Evolutionary conservation across 2,329 filamentous ascomycete genomes (phyloP).

Genomic region (Penicillium olsonii): DNA sequence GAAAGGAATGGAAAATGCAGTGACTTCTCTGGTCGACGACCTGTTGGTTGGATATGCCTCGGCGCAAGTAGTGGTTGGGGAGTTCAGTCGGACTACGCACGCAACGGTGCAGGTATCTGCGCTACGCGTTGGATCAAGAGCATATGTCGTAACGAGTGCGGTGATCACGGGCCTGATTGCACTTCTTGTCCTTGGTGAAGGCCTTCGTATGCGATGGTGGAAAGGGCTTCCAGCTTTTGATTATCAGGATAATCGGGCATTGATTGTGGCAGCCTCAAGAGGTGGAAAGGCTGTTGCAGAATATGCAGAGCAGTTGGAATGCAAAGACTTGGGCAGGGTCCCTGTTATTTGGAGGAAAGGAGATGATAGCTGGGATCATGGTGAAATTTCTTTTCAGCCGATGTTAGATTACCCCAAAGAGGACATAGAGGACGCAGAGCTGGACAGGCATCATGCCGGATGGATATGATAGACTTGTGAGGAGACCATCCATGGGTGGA

Average conservation of each 20-base stretch:
- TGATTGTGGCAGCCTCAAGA: slow-evolving; percentile 3
- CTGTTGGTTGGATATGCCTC: slow-evolving; percentile 8
- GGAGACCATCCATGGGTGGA: too few species aligned
- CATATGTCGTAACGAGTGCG: not conserved
- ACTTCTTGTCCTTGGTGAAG: slow-evolving; percentile 3
- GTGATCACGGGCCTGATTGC: not conserved
- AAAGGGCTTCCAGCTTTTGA: slow-evolving; percentile 4
- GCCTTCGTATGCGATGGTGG: slow-evolving; percentile 5
- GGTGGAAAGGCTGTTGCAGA: slow-evolving; percentile 2
- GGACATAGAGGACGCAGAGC: not conserved
- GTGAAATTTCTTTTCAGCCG: slow-evolving; percentile 1
- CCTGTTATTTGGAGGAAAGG: slow-evolving; percentile 2
- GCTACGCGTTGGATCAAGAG: slow-evolving; percentile 4
- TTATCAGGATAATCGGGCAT: slow-evolving; percentile 7
- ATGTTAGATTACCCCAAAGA: slow-evolving; percentile 1
- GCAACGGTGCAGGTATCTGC: not conserved
- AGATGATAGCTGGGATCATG: not conserved
- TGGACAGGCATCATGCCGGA: not conserved
- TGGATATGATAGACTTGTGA: too few species aligned
- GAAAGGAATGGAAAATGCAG: slow-evolving; percentile 9
- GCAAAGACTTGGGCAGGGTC: not conserved
- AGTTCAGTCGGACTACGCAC: not conserved
- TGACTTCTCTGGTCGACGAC: slow-evolving; percentile 5
- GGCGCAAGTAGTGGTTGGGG: slow-evolving; percentile 1
- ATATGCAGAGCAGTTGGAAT: not conserved